phyloP scores from a whole-genome alignment of 371 early-diverging fungal species.

The Lichtheimia hyalospora region DNA sequence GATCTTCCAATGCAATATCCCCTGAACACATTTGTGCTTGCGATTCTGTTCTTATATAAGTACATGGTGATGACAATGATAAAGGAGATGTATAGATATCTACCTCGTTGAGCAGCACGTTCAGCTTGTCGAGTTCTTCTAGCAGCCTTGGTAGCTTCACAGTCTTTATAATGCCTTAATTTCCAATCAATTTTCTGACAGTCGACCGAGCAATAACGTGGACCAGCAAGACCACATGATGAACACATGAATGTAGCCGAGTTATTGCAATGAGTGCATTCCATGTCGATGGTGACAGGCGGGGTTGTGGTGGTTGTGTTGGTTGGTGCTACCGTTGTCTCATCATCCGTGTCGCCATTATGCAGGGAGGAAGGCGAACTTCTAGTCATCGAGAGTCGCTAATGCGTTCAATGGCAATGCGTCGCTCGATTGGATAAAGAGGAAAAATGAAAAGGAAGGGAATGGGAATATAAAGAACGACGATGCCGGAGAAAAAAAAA shows the following conservation, averaged over 20 bases:
- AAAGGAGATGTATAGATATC: background rate
- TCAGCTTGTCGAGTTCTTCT: conserved; percentile 18
- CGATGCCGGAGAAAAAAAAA: too few species aligned
- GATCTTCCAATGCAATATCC: conserved; percentile 1
- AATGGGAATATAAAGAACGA: too few species aligned
- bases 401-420: conserved; percentile 65
- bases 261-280: conserved; percentile 43
- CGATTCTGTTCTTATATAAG: background rate
- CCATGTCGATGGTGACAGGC: background rate
- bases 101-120: background rate
- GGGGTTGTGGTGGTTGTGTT: too few species aligned
- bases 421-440: conserved; percentile 59
- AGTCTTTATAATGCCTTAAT: conserved; percentile 47
- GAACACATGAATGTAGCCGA: conserved; percentile 64
- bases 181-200: conserved; percentile 74
- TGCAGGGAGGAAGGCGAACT: too few species aligned
- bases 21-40: background rate
- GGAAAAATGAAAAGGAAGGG: too few species aligned
- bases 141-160: conserved; percentile 36
- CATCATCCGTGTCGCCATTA: too few species aligned
- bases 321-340: too few species aligned
- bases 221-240: conserved; percentile 49
- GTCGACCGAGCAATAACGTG: conserved; percentile 67
- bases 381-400: too few species aligned
- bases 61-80: background rate